Evolutionary conservation across 2,329 filamentous ascomycete genomes (phyloP).

Genomic region (Monilinia laxa): DNA sequence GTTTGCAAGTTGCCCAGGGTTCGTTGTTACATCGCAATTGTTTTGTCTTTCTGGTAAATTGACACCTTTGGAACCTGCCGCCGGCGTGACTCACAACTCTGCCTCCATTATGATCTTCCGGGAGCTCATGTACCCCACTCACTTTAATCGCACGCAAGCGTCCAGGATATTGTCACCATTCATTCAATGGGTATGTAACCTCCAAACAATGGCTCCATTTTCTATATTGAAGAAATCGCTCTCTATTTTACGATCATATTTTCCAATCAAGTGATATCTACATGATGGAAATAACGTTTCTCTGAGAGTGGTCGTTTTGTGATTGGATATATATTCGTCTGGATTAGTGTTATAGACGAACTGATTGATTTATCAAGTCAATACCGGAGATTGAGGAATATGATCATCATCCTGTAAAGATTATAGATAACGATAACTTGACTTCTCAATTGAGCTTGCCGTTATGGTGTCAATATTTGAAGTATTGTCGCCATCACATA

Average conservation of each 20-base stretch:
- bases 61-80: background rate
- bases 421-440: background rate
- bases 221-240: no score
- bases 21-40: background rate
- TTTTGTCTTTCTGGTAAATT: background rate
- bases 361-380: background rate
- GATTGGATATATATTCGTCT: background rate
- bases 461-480: background rate
- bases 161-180: slow-evolving; percentile 1
- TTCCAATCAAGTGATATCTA: background rate
- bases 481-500: background rate
- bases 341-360: background rate
- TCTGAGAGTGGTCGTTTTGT: background rate
- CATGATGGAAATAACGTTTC: background rate
- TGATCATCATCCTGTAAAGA: background rate
- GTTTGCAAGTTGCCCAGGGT: background rate
- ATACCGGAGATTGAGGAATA: background rate
- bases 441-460: background rate
- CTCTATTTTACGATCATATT: background rate
- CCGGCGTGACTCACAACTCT: no score
- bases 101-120: background rate
- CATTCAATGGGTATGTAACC: background rate
- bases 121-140: background rate
- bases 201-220: background rate
- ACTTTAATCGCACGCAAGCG: background rate